Conservation (phyloP, 352 stramenopile species). For the Peronospora belbahrii region DNA sequence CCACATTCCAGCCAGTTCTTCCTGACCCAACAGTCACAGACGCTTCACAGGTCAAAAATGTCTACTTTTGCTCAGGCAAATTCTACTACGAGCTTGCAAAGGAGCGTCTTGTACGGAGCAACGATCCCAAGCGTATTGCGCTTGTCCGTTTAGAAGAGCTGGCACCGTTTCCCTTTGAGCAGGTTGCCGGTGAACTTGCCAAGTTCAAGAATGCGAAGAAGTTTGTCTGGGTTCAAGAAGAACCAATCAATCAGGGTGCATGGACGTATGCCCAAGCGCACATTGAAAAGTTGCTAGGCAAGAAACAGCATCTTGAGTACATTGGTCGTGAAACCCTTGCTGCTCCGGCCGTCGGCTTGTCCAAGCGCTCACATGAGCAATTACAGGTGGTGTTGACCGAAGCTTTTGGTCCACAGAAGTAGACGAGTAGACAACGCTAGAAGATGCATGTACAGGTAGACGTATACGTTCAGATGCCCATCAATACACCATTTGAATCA, state of each 20-base stretch:
- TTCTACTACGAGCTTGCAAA: conserved; percentile 83
- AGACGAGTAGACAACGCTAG: conserved; percentile 3
- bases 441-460: not conserved
- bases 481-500: not conserved
- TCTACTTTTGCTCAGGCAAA: conserved; percentile 79
- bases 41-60: conserved; percentile 44
- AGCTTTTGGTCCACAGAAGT: conserved; percentile 40
- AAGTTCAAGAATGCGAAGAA: conserved; percentile 60
- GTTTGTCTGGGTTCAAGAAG: conserved; percentile 76
- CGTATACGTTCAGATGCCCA: not conserved
- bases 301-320: conserved; percentile 53
- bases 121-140: conserved; percentile 40
- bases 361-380: conserved; percentile 61
- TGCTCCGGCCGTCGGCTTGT: conserved; percentile 61
- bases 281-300: conserved; percentile 60
- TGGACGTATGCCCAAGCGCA: conserved; percentile 67
- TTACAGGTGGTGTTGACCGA: conserved; percentile 53
- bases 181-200: conserved; percentile 43
- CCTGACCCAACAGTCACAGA: conserved; percentile 43
- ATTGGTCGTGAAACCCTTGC: conserved; percentile 70
- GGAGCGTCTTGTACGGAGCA: conserved; percentile 43
- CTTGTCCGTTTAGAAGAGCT: conserved; percentile 77
- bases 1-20: conserved; percentile 62
- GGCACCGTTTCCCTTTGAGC: conserved; percentile 77
- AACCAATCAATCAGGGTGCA: conserved; percentile 73